A percentile compares a stretch with the other conserved stretches of the same genome.
Evolutionary conservation across 495 filamentous ascomycete species (phyloP).

Genomic region (Penicillium ochrochloron): DNA sequence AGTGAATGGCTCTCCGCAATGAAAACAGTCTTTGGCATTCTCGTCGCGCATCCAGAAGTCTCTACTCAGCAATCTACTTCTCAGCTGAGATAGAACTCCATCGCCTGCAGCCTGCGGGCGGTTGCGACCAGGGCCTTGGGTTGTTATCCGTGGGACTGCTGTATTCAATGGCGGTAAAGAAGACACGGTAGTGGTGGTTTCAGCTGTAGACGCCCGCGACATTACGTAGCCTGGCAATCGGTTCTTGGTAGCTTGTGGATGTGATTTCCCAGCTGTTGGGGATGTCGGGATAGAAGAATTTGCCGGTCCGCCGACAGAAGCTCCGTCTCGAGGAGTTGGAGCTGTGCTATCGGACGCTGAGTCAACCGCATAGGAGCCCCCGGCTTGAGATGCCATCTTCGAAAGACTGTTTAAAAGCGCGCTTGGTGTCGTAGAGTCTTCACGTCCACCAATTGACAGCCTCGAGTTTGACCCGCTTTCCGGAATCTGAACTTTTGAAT

Average conservation of each 20-base stretch:
- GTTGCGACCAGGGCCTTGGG: constrained; percentile 27
- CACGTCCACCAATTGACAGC: constrained; percentile 42
- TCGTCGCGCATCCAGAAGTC: constrained; percentile 99
- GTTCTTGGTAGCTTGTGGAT: constrained; percentile 24
- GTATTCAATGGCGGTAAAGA: constrained; percentile 43
- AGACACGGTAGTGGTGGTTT: constrained; percentile 35
- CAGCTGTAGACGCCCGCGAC: constrained; percentile 42
- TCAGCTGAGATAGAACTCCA: constrained; percentile 56
- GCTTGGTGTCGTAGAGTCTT: constrained; percentile 38
- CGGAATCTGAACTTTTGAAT: constrained; percentile 21
- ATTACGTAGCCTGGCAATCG: constrained; percentile 43
- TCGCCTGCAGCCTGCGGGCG: constrained; percentile 30
- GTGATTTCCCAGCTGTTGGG: constrained; percentile 32
- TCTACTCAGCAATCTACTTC: constrained; percentile 84
- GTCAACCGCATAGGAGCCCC: constrained; percentile 47
- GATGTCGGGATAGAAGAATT: constrained; percentile 25
- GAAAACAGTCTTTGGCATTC: constrained; percentile 96
- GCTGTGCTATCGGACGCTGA: constrained; percentile 49
- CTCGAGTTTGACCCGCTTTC: constrained; percentile 41
- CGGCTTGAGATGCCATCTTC: constrained; percentile 34
- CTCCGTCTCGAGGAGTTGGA: constrained; percentile 36
- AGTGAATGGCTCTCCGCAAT: constrained; percentile 85
- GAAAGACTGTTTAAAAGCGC: constrained; percentile 42
- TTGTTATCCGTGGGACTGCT: constrained; percentile 23
- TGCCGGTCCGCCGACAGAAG: constrained; percentile 31